phyloP scores from a whole-genome alignment of 2,329 filamentous ascomycete genomes.

The Ceratocystis lukuohia region DNA sequence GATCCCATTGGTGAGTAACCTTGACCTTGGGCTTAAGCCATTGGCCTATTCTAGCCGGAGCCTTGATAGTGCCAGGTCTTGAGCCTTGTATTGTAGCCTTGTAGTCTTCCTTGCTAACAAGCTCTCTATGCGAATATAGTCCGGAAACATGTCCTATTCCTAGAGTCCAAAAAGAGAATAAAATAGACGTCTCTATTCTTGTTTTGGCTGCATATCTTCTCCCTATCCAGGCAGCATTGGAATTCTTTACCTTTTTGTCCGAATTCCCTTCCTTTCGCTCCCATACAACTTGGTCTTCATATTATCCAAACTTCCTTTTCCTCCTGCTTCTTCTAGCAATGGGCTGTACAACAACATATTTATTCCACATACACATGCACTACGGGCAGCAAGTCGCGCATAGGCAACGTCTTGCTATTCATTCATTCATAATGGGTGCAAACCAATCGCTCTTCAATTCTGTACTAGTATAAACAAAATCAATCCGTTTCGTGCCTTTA shows the following conservation, averaged over 20 bases:
- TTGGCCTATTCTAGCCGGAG: not conserved
- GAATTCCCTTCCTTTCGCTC: constrained; percentile 20
- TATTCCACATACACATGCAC: not conserved
- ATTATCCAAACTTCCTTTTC: not conserved
- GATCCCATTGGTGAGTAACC: constrained; percentile 68
- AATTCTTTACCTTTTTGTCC: not conserved
- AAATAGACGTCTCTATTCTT: constrained; percentile 30
- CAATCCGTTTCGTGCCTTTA: not conserved
- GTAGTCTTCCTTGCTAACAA: constrained; percentile 12
- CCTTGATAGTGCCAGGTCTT: too few relatives aligned
- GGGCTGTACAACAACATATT: constrained; percentile 7
- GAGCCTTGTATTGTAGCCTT: not conserved
- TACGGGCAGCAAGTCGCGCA: not conserved
- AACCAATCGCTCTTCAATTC: not conserved
- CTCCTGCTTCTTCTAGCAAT: not conserved
- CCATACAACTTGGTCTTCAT: constrained; percentile 14
- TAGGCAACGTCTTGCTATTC: not conserved
- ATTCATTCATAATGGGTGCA: not conserved
- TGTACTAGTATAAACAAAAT: constrained; percentile 17
- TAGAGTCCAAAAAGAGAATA: constrained; percentile 75
- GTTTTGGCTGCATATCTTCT: not conserved
- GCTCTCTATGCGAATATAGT: constrained; percentile 38
- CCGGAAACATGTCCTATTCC: constrained; percentile 86
- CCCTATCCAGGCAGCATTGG: not conserved
- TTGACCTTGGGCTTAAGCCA: not conserved